Evolutionary conservation across 2,329 filamentous ascomycete genomes (phyloP), one percentile per base, ranked within the genome.

Genomic region (Zalaria obscura): DNA sequence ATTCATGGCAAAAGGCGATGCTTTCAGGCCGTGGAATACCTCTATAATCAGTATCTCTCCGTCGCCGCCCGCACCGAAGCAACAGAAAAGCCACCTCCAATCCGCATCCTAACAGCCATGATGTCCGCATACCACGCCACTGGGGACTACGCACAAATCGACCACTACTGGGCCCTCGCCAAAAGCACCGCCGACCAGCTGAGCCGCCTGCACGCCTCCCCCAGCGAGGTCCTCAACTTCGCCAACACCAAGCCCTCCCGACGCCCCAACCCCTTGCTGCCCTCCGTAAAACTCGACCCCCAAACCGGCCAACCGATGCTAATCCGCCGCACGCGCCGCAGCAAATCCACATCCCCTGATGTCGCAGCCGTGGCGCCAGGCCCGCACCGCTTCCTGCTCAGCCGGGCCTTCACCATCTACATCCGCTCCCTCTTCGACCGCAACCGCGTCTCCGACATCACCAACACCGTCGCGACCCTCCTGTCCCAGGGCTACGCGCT

Each of bases 401-500:
- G 62, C 27, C 55, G 57, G 7, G 62, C 69, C 5, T 56, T 77
- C 38, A 67, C 61, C 31, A 56, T 67, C 36, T 76, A 72, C 53
- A 66, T 80, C 42, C 59, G 61, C 40, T 67, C 69, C 40, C 58
- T 80, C 6, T 58, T 64, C 28, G 3, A 26, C 35, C 27, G 2
- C n/a, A 4, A 9, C 29, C 29, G 26, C 41, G 5, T 33, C 35
- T 18, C 72, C 45, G 67, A 74, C 29, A 43, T 51, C 9, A 36
- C 46, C 6, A 48, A 56, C 8, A 45, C 63, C 8, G 47, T 60
- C 35, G 56, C 27, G 46, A 59, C 73, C 10, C 58, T 87, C 27
- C 65, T 75, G 5, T 55, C 58, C 1, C 68, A 72, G 34, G 89
- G 88, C 7, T 95, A 89, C 64, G 64, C 67, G 27, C 61, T 95